Evolutionary conservation across 768 basidiomycete genomes (phyloP).

Genomic region (Boletus vermiculosoides): DNA sequence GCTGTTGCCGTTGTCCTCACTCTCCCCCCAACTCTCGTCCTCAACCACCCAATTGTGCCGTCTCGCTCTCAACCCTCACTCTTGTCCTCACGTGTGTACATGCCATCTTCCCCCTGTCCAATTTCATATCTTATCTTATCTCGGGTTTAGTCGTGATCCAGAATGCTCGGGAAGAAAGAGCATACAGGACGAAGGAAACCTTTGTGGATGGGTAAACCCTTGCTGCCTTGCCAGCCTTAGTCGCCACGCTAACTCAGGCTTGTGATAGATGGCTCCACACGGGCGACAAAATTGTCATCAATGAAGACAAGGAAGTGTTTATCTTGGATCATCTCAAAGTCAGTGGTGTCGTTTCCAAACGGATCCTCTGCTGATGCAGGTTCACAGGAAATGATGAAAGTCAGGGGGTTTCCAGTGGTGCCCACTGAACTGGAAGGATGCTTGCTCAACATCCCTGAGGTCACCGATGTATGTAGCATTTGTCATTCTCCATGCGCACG

Average conservation of each 20-base stretch:
- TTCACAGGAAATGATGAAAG: constrained; percentile 62
- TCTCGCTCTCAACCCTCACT: too few species aligned
- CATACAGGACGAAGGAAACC: constrained; percentile 59
- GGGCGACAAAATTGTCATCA: constrained; percentile 61
- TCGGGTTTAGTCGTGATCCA: not conserved
- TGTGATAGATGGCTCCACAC: constrained; percentile 60
- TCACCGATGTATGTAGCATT: constrained; percentile 67
- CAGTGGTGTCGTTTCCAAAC: not conserved
- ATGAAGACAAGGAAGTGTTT: constrained; percentile 53
- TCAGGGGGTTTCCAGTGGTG: constrained; percentile 70
- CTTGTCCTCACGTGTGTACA: too few species aligned
- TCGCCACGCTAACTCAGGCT: not conserved
- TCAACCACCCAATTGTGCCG: too few species aligned
- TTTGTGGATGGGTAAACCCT: constrained; percentile 59
- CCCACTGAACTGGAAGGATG: constrained; percentile 73
- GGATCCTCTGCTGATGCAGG: constrained; percentile 2
- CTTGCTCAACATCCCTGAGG: constrained; percentile 57
- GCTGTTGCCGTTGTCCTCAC: too few species aligned
- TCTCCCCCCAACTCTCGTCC: too few species aligned
- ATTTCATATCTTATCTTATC: constrained; percentile 25
- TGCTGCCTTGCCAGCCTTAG: not conserved
- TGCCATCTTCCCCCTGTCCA: too few species aligned
- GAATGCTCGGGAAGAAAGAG: not conserved
- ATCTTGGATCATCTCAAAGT: constrained; percentile 67
- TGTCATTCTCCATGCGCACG: constrained; percentile 50